Conservation (phyloP, 1,284 basidiomycete species). For the Cutaneotrichosporon sp. region DNA sequence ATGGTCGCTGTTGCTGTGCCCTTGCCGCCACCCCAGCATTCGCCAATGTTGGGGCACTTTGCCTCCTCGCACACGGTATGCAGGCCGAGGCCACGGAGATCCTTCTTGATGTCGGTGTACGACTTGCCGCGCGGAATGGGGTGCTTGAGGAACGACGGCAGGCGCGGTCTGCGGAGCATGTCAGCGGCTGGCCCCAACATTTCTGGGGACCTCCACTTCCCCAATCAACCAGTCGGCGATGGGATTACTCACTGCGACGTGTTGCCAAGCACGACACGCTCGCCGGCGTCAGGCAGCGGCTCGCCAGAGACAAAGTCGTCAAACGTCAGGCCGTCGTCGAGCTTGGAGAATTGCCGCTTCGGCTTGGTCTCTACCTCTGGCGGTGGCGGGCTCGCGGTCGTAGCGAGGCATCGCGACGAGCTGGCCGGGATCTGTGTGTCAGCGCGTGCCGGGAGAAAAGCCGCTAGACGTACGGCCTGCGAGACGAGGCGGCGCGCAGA, state of each 20-base stretch:
- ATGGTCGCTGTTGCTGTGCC: conserved; percentile 95
- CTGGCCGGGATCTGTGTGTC: conserved; percentile 8
- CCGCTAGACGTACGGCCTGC: conserved; percentile 3
- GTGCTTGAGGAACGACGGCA: conserved; percentile 90
- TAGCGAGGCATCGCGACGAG: conserved; percentile 27
- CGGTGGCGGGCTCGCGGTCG: conserved; percentile 22
- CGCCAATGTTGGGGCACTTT: conserved; percentile 96
- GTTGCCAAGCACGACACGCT: conserved; percentile 72
- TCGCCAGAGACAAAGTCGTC: conserved; percentile 77
- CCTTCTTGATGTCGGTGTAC: conserved; percentile 89
- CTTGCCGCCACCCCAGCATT: conserved; percentile 95
- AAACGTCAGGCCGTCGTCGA: conserved; percentile 69
- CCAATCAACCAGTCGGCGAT: too few relatives aligned
- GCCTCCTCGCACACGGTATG: conserved; percentile 99
- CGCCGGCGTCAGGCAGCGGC: conserved; percentile 41
- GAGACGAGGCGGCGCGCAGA: conserved; percentile 6
- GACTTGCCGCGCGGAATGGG: conserved; percentile 83
- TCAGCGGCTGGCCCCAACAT: conserved; percentile 8
- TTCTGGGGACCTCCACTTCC: not conserved
- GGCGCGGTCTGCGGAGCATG: conserved; percentile 60
- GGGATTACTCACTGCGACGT: conserved; percentile 61
- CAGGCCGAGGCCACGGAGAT: conserved; percentile 81
- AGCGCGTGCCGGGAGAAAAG: not conserved
- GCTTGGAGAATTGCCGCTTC: conserved; percentile 41
- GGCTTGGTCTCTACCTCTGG: conserved; percentile 8